Conservation (phyloP, 2,329 filamentous ascomycete genomes). For the Rhinocladiella mackenziei region DNA sequence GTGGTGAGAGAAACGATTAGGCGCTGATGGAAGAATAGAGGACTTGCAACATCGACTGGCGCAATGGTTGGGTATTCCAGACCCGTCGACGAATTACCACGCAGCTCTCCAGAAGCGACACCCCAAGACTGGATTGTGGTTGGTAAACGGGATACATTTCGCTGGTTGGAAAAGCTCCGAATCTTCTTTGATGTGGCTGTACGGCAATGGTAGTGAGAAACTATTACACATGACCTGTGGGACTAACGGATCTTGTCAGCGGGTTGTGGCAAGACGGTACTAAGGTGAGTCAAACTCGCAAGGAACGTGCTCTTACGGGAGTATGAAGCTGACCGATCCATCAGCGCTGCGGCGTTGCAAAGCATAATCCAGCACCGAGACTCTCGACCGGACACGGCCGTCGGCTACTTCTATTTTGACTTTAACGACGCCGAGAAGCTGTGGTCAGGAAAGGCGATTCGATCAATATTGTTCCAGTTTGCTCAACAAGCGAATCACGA, state of each 20-base stretch:
- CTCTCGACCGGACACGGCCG: not conserved
- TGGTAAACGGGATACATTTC: constrained; percentile 10
- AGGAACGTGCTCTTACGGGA: not conserved
- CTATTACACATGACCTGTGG: not conserved
- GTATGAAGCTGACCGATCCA: not conserved
- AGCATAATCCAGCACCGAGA: not conserved
- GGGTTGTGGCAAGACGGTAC: not conserved
- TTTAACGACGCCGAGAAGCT: too few species aligned
- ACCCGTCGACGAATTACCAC: constrained; percentile 16
- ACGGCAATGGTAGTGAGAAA: constrained; percentile 1
- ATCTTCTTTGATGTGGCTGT: constrained; percentile 11
- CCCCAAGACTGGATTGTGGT: constrained; percentile 8
- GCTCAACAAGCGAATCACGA: too few species aligned
- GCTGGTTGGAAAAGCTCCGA: constrained; percentile 4
- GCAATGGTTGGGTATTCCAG: constrained; percentile 9
- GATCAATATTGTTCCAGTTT: too few species aligned
- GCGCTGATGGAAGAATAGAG: not conserved
- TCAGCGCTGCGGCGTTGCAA: not conserved
- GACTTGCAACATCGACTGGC: not conserved
- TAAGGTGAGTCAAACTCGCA: not conserved
- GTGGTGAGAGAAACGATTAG: not conserved
- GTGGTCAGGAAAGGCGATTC: too few species aligned
- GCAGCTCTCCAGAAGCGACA: constrained; percentile 9
- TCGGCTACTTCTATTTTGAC: too few species aligned
- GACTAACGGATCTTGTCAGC: not conserved